Conservation (phyloP, 345 rosid species). For the Reutealis trisperma region DNA sequence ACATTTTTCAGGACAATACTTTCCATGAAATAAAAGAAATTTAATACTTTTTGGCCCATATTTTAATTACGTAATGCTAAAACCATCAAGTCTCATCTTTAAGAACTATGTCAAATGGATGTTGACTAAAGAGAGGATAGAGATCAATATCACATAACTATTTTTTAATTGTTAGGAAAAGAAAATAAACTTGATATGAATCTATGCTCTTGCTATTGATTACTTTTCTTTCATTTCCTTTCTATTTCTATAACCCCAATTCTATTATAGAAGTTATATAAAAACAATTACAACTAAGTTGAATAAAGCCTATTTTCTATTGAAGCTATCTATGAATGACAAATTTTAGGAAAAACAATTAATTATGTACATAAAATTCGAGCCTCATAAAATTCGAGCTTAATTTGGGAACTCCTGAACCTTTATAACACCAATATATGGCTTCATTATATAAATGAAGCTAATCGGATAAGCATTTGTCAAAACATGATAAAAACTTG, state of each 20-base stretch:
- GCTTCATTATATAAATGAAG: neutral
- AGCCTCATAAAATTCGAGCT: neutral
- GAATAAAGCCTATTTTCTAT: neutral
- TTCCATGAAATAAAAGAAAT: too few relatives aligned
- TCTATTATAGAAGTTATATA: neutral
- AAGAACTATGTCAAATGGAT: too few relatives aligned
- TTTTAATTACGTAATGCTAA: too few relatives aligned
- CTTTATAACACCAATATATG: neutral
- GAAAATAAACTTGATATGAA: too few relatives aligned
- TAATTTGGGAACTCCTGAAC: neutral
- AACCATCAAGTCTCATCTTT: too few relatives aligned
- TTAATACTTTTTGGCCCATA: too few relatives aligned
- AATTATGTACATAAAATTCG: constrained; percentile 9
- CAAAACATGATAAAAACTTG: constrained; percentile 19
- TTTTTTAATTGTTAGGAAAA: too few relatives aligned
- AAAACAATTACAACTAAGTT: neutral
- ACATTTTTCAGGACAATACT: too few relatives aligned
- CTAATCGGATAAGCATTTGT: constrained; percentile 16
- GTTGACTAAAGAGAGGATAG: too few relatives aligned
- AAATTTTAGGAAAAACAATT: neutral
- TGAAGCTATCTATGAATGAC: neutral
- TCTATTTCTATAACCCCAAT: neutral
- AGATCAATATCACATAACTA: too few relatives aligned
- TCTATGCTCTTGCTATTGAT: too few relatives aligned
- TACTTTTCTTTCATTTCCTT: neutral